Percentiles rank a stretch among this genome's conserved stretches.
These are phyloP conservation scores for Incumbomyces delicatus DNA, from an alignment of 2,329 filamentous ascomycete species.

Conservation along the genomic window DNA sequence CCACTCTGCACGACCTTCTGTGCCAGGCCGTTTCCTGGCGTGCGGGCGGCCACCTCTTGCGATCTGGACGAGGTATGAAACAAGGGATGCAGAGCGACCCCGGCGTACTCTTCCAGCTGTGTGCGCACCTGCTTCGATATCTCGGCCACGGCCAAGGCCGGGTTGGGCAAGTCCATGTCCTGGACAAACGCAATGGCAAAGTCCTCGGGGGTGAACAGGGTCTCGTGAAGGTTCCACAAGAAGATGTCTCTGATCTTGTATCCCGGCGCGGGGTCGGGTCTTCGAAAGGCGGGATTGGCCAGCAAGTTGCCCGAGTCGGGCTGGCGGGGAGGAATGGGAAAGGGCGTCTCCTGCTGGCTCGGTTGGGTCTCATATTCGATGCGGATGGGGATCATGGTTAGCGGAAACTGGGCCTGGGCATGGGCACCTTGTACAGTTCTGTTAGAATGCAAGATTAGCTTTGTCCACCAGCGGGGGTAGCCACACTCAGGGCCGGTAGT, in stretches of 20 bases:
- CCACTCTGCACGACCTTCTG: conserved; percentile 27
- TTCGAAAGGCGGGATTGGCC: conserved; percentile 65
- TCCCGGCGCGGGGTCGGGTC: conserved; percentile 67
- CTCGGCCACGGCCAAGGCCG: conserved; percentile 58
- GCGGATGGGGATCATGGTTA: conserved; percentile 88
- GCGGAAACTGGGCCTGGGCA: conserved; percentile 63
- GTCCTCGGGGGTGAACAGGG: conserved; percentile 84
- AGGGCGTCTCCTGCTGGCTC: conserved; percentile 43
- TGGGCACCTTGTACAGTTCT: conserved; percentile 53
- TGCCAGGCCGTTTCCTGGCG: not conserved
- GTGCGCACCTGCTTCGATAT: conserved; percentile 92
- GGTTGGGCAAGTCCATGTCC: conserved; percentile 81
- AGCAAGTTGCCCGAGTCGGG: conserved; percentile 45
- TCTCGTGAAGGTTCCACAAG: conserved; percentile 94
- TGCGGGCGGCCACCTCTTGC: conserved; percentile 1
- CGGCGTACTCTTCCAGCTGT: conserved; percentile 91
- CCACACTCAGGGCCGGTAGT: not conserved
- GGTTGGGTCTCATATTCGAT: conserved; percentile 88
- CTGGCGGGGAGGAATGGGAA: conserved; percentile 32
- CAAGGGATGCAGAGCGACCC: conserved; percentile 82
- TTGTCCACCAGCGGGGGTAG: not conserved
- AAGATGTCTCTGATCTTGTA: conserved; percentile 93
- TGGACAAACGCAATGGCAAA: conserved; percentile 87
- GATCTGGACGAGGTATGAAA: conserved; percentile 49
- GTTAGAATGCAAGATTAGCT: conserved; percentile 2